Evolutionary conservation across 2,329 filamentous ascomycete genomes (phyloP).

Genomic region (Gaeumannomyces tritici): DNA sequence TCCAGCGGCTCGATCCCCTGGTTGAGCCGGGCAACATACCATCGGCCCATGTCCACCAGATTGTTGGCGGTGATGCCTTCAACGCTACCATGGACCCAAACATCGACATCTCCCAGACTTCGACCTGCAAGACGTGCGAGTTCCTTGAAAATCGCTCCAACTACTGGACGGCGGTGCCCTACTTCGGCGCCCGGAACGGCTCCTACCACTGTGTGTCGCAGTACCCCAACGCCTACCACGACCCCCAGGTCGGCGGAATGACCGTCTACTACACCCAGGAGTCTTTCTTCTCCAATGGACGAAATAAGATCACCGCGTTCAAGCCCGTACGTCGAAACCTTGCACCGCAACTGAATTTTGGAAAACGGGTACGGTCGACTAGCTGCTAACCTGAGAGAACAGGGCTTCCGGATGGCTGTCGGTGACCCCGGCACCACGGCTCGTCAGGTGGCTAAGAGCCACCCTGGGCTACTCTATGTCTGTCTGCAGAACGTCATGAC

Average conservation of each 20-base stretch:
- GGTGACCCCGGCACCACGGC: constrained; percentile 20
- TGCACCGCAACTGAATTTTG: too few relatives aligned
- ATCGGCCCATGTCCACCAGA: constrained; percentile 13
- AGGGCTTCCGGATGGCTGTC: constrained; percentile 35
- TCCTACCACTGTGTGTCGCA: constrained; percentile 21
- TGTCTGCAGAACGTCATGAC: constrained; percentile 29
- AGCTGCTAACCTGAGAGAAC: not conserved
- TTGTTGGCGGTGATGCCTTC: constrained; percentile 14
- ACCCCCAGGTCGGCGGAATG: constrained; percentile 20
- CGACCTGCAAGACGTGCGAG: constrained; percentile 22
- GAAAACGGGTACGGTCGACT: too few relatives aligned
- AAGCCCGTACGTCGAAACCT: constrained; percentile 24
- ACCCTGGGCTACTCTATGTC: constrained; percentile 12
- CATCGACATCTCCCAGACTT: constrained; percentile 16
- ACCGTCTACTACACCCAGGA: constrained; percentile 31
- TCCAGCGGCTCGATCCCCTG: constrained; percentile 18
- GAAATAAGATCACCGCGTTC: constrained; percentile 28
- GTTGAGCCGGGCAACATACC: constrained; percentile 12
- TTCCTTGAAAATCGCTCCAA: constrained; percentile 23
- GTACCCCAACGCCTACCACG: constrained; percentile 8
- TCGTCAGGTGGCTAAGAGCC: too few relatives aligned
- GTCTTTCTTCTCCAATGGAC: constrained; percentile 26
- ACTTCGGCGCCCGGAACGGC: constrained; percentile 12
- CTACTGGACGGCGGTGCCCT: constrained; percentile 21
- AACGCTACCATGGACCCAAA: constrained; percentile 12